Base-by-base conservation (phyloP, 148 eudicot species). In the Cornus suecica region DNA sequence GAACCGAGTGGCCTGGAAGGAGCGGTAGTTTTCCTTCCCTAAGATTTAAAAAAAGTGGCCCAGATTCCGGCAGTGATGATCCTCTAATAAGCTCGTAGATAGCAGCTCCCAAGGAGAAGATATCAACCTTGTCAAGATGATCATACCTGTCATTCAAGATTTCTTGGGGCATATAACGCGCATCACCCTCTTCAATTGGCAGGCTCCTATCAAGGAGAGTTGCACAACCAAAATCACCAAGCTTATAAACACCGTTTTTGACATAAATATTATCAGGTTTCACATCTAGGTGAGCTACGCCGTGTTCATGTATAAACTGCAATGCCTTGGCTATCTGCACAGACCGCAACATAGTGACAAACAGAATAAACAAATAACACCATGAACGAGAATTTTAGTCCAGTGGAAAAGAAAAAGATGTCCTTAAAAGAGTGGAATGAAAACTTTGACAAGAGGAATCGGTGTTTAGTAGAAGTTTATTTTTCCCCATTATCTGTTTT, bases 201-300 rank as follows among this genome's bases (percentile, higher is more conserved):
- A 92, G 77, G 87, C 90, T 94, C 68, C 81, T 80, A 71, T 94
- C 89, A 22, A 94, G 86, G 68, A 88, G 86, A 68, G 94, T 92
- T 61, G 99, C 96, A 84, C 99, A 94, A 29, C 99, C 99, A 58
- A 94, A 94, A 84, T 94, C 99, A n/a, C 99, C 99, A 31, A 94
- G 97, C 85, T 94, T 94, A 73, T 88, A 92, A 16, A 84, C 70
- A 65, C 91, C 96, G 68, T 84, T 81, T 77, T 88, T 94, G 22
- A 89, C 90, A 86, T 92, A 92, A 64, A 94, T 92, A 83, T 94
- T 94, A 78, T 92, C 99, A 8, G 99, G 97, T 82, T 94, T 94
- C 41, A 94, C 89, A 81, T 94, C 99, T 54, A 94, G 79, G 83
- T 94, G 99, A 72, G 96, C 96, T 77, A 92, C 80, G 71, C 99